A percentile compares a stretch with the other conserved stretches of the same genome.
Conservation (phyloP, 2,329 filamentous ascomycete species). For the Monilinia vaccinii-corymbosi region DNA sequence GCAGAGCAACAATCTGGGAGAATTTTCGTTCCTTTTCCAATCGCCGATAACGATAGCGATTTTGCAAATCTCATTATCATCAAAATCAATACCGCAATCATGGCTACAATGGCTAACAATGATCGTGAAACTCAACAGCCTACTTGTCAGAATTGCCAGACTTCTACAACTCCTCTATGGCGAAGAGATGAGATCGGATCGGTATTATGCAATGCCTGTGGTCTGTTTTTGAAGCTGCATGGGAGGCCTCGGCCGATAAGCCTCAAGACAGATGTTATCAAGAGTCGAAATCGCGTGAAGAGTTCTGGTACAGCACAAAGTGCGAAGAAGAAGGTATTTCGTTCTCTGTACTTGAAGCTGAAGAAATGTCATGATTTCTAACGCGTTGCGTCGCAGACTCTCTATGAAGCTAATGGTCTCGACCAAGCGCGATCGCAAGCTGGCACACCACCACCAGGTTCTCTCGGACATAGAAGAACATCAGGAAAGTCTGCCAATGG, state of each 20-base stretch:
- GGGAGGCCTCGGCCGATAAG: slow-evolving; percentile 88
- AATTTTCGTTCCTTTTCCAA: slow-evolving; percentile 11
- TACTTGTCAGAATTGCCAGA: slow-evolving; percentile 92
- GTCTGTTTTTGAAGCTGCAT: slow-evolving; percentile 93
- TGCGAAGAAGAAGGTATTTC: slow-evolving; percentile 69
- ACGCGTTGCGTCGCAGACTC: slow-evolving; percentile 24
- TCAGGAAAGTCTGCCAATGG: slow-evolving; percentile 67
- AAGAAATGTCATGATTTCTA: slow-evolving; percentile 20
- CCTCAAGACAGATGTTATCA: slow-evolving; percentile 98
- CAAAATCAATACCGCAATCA: slow-evolving; percentile 20
- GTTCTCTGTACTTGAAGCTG: neutral
- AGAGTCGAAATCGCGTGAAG: slow-evolving; percentile 97
- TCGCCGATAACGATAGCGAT: slow-evolving; percentile 12
- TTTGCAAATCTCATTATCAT: slow-evolving; percentile 8
- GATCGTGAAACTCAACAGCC: slow-evolving; percentile 61
- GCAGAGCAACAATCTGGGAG: slow-evolving; percentile 5
- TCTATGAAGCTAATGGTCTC: slow-evolving; percentile 48
- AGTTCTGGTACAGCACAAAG: slow-evolving; percentile 66
- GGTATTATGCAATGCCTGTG: slow-evolving; percentile 97
- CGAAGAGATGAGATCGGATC: slow-evolving; percentile 91
- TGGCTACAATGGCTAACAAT: slow-evolving; percentile 42
- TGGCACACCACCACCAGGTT: slow-evolving; percentile 41
- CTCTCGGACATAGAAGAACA: slow-evolving; percentile 51
- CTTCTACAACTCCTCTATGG: slow-evolving; percentile 94
- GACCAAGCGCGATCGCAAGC: slow-evolving; percentile 46